Base-by-base conservation (phyloP, 2,329 filamentous ascomycete species). In the Cladosporium sp. region DNA sequence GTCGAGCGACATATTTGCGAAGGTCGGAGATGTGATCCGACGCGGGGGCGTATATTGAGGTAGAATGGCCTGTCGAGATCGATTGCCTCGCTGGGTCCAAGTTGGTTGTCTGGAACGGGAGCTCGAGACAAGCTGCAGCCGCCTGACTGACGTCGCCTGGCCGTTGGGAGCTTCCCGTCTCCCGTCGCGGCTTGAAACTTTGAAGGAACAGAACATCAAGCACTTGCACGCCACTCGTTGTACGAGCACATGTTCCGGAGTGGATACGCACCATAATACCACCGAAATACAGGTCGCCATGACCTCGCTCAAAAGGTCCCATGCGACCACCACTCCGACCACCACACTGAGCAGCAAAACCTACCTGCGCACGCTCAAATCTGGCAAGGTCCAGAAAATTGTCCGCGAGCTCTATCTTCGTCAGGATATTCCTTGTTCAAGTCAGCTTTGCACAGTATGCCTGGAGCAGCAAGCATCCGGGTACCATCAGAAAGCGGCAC, bases 331-430 rank as follows among this genome's bases (percentile, higher is more conserved):
- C 4, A 79, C 84, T 31, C 77, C 85, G 43, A 95, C 87, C 66
- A 66, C 65, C 5, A 68, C 66, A 0, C 86, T 97, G 59, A 92
- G 90, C 32, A 96, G 87, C 80, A 98, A 97, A 74, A 84, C 95
- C 63, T 98, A 95, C 68, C 88, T 98, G 58, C 83, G 93, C 56
- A 96, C 93, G 22, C 95, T 92, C 44, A 91, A 89, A 72, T 93
- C 84, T 71, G 93, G 93, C 71, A 96, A 96, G 75, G 92, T 97
- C 55, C 93, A 97, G 72, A 98, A 98, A 78, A 95, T 98, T 66
- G 93, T 98, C 60, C 84, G 91, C 65, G 93, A 98, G 76, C 80
- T 97, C 58, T 98, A 98, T 72, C 79, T 98, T 56, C 84, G 93
- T 70, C 88, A 92, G 73, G 93, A 98, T 70, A 97, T 98, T 66